Evolutionary conservation across 2,329 filamentous ascomycete genomes (phyloP).

Genomic region (Pseudogymnoascus sp.): DNA sequence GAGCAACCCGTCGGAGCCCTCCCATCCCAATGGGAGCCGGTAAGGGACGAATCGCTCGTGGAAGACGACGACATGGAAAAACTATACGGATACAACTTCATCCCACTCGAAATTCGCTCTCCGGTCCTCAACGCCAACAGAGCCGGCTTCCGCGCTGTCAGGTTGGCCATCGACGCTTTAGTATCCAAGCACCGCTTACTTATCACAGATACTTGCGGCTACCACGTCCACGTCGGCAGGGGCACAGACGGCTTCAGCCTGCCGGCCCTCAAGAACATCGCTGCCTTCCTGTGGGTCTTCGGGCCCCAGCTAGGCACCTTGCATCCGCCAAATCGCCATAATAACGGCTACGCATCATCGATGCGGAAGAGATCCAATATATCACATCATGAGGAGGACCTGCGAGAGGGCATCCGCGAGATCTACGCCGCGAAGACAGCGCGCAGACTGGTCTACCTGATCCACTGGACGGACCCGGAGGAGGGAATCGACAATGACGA

Average conservation of each 20-base stretch:
- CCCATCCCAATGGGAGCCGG: neutral
- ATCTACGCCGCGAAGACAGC: neutral
- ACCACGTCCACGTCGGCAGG: constrained; percentile 28
- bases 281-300: constrained; percentile 22
- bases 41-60: neutral
- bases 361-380: neutral
- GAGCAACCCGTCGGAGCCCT: neutral
- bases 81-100: neutral
- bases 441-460: neutral
- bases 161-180: constrained; percentile 9
- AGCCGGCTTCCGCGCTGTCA: neutral
- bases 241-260: constrained; percentile 19
- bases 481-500: neutral
- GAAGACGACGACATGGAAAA: neutral
- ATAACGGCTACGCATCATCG: neutral
- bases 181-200: constrained; percentile 16
- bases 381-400: neutral
- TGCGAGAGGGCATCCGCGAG: neutral
- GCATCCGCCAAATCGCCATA: constrained; percentile 16
- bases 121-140: neutral
- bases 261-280: constrained; percentile 22
- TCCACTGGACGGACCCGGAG: neutral
- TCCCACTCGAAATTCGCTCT: neutral
- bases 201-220: constrained; percentile 19
- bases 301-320: constrained; percentile 23